Evolutionary conservation across 805 yeast species (phyloP).

Genomic region (Saccharomyces jurei): DNA sequence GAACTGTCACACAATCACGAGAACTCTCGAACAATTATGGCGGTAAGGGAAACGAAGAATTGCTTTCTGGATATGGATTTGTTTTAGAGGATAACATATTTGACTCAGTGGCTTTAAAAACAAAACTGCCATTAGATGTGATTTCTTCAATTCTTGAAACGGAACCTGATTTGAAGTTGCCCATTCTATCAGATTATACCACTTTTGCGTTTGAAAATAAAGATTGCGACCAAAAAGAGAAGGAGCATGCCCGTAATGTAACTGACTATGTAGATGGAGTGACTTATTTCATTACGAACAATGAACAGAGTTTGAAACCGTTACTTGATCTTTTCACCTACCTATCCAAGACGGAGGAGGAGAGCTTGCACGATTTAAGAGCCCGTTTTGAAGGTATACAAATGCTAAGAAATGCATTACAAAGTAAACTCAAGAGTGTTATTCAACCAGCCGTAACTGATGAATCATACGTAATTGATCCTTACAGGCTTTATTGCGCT

Average conservation of each 20-base stretch:
- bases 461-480: constrained; percentile 4
- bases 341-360: constrained; percentile 32
- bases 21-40: constrained; percentile 82
- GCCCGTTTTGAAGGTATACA: constrained; percentile 53
- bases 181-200: constrained; percentile 35
- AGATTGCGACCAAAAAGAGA: neutral
- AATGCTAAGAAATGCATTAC: constrained; percentile 46
- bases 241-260: constrained; percentile 2
- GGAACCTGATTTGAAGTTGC: constrained; percentile 31
- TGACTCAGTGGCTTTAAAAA: constrained; percentile 55
- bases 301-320: constrained; percentile 10
- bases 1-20: constrained; percentile 22
- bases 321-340: constrained; percentile 29
- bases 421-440: constrained; percentile 34
- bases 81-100: constrained; percentile 46
- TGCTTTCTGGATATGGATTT: constrained; percentile 59
- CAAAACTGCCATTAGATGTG: constrained; percentile 36
- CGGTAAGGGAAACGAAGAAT: constrained; percentile 81
- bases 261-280: constrained; percentile 27
- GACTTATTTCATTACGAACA: constrained; percentile 24
- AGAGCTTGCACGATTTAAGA: constrained; percentile 35
- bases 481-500: constrained; percentile 27
- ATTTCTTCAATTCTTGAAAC: constrained; percentile 28
- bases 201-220: constrained; percentile 32
- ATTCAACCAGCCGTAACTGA: constrained; percentile 4